Evolutionary conservation across 306 rosid genomes (phyloP), one percentile per base, ranked within the genome.

Genomic region (Rubus idaeus): DNA sequence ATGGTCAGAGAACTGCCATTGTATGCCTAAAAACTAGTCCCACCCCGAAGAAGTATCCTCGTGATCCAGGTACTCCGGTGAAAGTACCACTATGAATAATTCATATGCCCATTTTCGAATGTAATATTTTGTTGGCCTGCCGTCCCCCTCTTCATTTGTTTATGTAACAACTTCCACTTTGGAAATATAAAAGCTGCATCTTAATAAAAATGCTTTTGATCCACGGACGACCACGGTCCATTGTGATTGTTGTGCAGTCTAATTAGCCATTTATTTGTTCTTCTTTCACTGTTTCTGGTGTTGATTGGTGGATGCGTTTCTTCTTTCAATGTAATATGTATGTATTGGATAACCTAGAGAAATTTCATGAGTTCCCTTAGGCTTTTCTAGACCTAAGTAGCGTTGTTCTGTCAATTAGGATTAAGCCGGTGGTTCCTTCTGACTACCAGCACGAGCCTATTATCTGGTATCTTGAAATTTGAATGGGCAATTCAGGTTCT

Each of bases 1-100:
- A 83, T 73, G 96, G 96, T 70, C 98, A 89, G 84, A 91, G 97
- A 73, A 95, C 96, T 53, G 97, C 86, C 51, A 82, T 92, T 47
- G 70, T 94, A 75, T 91, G 91, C 58, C 76, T 82, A 30, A 92
- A 92, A 86, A 85, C 86, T 63, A 91, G 70, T 50, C 76, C 87
- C 70, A 90, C 97, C 41, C 95, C 95, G 14, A 71, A 64, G 84
- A 92, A 83, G 79, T 94, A 89, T 86, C 97, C 97, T 83, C 92
- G 96, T 5, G 80, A 78, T 84, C 92, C 97, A 46, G 97, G 99
- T 79, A 90, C 89, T 62, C 97, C 96, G 10, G 91, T 87, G 3
- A 90, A 90, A 88, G 81, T 75, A 73, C 97, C 97, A 70, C 68
- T 92, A 83, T 92, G 78, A 83, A 69, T 80, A 65, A 70, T 73